Percentiles rank a stretch among this genome's conserved stretches.
phyloP scores from a whole-genome alignment of 2,329 filamentous ascomycete species.

The Colletotrichum zoysiae region DNA sequence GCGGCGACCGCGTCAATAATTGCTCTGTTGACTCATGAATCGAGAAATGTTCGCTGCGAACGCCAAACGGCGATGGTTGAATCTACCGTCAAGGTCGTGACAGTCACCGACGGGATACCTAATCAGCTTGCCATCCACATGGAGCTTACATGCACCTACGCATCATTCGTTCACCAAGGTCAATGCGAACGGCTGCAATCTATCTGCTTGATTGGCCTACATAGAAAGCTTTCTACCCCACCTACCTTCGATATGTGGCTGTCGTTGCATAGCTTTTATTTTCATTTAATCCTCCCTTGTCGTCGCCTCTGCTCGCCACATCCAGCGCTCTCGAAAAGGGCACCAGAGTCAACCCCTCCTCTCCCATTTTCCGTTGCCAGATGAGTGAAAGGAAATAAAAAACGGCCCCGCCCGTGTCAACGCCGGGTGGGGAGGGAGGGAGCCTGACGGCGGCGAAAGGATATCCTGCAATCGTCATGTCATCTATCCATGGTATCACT shows the following conservation, averaged over 20 bases:
- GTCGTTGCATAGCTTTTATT: slow-evolving; percentile 38
- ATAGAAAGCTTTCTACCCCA: slow-evolving; percentile 39
- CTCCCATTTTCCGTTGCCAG: slow-evolving; percentile 39
- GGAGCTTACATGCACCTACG: background rate
- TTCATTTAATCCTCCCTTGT: slow-evolving; percentile 23
- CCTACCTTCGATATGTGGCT: slow-evolving; percentile 26
- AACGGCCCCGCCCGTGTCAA: slow-evolving; percentile 31
- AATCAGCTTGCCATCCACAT: no score
- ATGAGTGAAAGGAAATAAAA: slow-evolving; percentile 39
- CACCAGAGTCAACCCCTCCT: slow-evolving; percentile 15
- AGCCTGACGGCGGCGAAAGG: slow-evolving; percentile 30
- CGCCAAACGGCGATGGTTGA: no score
- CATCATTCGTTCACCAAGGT: background rate
- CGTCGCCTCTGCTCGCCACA: slow-evolving; percentile 27
- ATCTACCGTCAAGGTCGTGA: no score
- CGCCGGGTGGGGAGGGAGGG: slow-evolving; percentile 25
- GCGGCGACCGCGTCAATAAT: no score
- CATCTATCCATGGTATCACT: slow-evolving; percentile 43
- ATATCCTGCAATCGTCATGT: slow-evolving; percentile 43
- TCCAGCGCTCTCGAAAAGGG: slow-evolving; percentile 10
- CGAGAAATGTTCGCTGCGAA: no score
- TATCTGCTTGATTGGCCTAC: slow-evolving; percentile 38
- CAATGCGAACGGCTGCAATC: slow-evolving; percentile 12
- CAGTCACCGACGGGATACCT: no score
- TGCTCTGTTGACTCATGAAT: no score